Evolutionary conservation across 371 early-diverging fungal genomes (phyloP), one percentile per base, ranked within the genome.

Genomic region (Zychaea mexicana): DNA sequence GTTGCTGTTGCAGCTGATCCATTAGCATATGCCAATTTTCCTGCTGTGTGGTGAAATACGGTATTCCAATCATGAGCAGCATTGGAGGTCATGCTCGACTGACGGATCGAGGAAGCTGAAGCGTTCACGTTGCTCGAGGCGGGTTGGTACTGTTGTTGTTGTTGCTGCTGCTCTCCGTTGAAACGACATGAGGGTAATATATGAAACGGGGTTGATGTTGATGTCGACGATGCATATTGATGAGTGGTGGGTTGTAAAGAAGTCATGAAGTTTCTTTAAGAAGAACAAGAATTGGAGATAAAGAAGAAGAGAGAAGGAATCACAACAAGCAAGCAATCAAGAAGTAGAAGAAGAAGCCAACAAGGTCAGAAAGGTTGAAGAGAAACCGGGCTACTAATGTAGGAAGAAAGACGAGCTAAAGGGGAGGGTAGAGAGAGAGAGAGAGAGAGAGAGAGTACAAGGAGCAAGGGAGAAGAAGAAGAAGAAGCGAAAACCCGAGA

Each of bases 171-270:
- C 10, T 56, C 60, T 24, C 54, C 61, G 57, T 60, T 55, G 49
- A 38, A 55, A 13, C 61, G 57, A 65, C 46, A 58, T 57, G 64
- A 53, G 32, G 45, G 65, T 33, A 52, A 31, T 56, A 55, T 32
- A 45, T 55, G 39, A 52, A 56, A 33, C 17, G 54, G 45, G 32
- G 38, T 58, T 2, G 38, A 12, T 36, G 53, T 27, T 22, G 52
- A n/a, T n/a, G n/a, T 13, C 15, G 52, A 3, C 30, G 57, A 45
- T 39, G 24, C 52, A 59, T 60, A 57, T 33, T 31, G 64, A 33
- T 52, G 62, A 45, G 55, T 49, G 19, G 66, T 32, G 63, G 60
- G 19, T 39, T 62, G 72, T 42, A 67, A 62, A 52, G 68, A 62
- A 45, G 68, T 67, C 68, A 67, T 67, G 52, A 59, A 62, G 59